These are phyloP conservation scores for Boletellus deceptivus DNA, from an alignment of 1,284 basidiomycete species.

Conservation along the genomic window DNA sequence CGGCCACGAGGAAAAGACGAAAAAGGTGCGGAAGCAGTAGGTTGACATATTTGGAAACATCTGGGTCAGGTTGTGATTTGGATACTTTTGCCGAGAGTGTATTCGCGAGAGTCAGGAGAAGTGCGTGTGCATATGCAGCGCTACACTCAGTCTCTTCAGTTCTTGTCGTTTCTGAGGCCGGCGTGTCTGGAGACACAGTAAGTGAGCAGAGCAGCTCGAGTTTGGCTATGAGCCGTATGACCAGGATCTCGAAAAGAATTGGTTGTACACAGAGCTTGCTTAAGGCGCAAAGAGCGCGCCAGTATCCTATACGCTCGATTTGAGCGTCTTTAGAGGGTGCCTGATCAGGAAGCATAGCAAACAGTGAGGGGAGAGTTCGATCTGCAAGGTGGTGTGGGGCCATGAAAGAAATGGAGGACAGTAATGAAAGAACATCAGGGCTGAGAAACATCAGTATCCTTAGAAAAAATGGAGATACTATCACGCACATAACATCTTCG, in stretches of 20 bases:
- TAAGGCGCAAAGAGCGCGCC: slow-evolving; percentile 71
- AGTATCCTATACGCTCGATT: slow-evolving; percentile 58
- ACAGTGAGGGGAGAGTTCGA: slow-evolving; percentile 79
- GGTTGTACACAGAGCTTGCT: slow-evolving; percentile 74
- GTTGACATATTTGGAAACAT: slow-evolving; percentile 79
- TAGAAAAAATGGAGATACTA: background rate
- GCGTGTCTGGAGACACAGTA: slow-evolving; percentile 5
- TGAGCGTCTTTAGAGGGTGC: slow-evolving; percentile 59
- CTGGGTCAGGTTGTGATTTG: slow-evolving; percentile 49
- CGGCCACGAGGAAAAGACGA: slow-evolving; percentile 65
- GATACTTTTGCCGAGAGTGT: slow-evolving; percentile 68
- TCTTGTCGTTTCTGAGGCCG: slow-evolving; percentile 12
- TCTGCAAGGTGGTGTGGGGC: slow-evolving; percentile 70
- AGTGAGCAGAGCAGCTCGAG: slow-evolving; percentile 70
- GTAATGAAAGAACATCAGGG: slow-evolving; percentile 63
- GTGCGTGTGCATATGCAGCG: slow-evolving; percentile 80
- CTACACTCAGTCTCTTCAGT: slow-evolving; percentile 36
- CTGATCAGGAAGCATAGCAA: slow-evolving; percentile 67
- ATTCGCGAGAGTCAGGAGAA: slow-evolving; percentile 68
- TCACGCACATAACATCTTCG: slow-evolving; percentile 53
- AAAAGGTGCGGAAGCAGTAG: slow-evolving; percentile 70
- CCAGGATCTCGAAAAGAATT: slow-evolving; percentile 81
- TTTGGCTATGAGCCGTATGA: slow-evolving; percentile 78
- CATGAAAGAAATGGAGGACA: slow-evolving; percentile 64
- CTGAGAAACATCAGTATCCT: slow-evolving; percentile 38